A percentile compares a stretch with the other conserved stretches of the same genome.
phyloP scores from a whole-genome alignment of 768 basidiomycete species.

The Gloeopeniophorella convolvens region DNA sequence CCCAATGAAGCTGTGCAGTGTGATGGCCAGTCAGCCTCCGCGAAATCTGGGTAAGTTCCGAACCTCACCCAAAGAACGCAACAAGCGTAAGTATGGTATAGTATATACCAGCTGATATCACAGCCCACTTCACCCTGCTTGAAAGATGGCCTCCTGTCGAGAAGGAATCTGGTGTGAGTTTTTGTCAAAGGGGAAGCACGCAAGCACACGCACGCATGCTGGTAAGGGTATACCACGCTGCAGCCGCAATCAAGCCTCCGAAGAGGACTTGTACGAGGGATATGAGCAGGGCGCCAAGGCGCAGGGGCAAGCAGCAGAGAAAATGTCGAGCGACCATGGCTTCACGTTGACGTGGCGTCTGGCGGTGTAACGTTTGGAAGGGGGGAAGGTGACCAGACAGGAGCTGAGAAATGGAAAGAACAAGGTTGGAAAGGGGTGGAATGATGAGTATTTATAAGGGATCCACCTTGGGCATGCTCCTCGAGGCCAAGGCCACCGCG shows the following conservation, averaged over 20 bases:
- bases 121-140: not conserved
- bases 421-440: too few species aligned
- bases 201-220: conserved; percentile 7
- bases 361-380: too few species aligned
- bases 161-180: not conserved
- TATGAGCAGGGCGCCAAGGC: conserved; percentile 19
- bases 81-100: conserved; percentile 1
- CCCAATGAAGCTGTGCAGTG: conserved; percentile 11
- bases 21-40: not conserved
- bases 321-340: conserved; percentile 18
- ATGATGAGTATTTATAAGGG: too few species aligned
- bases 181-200: not conserved
- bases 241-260: conserved; percentile 9
- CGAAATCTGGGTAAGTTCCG: not conserved
- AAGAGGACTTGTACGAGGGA: conserved; percentile 9
- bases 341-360: not conserved
- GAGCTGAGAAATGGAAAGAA: too few species aligned
- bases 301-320: conserved; percentile 18
- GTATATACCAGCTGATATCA: not conserved
- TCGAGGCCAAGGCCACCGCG: too few species aligned
- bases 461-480: too few species aligned
- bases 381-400: too few species aligned
- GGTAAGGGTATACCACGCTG: not conserved
- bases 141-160: conserved; percentile 4
- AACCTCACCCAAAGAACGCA: conserved; percentile 15